Percentiles rank a stretch among this genome's conserved stretches.
Evolutionary conservation across 306 rosid species (phyloP).

Genomic region (Rubus idaeus): DNA sequence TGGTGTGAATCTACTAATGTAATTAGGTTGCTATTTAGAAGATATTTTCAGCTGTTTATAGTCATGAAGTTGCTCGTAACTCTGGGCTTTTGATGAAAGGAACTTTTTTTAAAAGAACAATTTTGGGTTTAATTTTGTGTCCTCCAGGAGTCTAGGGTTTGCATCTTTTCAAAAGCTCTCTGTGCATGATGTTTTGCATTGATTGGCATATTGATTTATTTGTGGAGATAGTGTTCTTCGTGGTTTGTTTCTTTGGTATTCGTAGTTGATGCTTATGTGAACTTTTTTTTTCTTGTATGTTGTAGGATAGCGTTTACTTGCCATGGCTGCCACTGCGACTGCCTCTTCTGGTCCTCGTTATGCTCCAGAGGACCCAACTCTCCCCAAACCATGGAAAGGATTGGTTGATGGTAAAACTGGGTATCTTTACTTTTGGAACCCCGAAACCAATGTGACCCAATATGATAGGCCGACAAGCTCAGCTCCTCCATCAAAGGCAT

Average conservation of each 20-base stretch:
- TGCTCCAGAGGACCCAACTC: constrained; percentile 94
- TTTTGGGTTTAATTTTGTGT: background rate
- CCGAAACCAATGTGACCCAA: constrained; percentile 94
- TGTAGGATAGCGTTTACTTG: constrained; percentile 39
- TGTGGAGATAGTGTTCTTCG: background rate
- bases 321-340: constrained; percentile 85
- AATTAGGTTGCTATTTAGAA: background rate
- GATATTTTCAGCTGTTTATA: background rate
- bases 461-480: constrained; percentile 73
- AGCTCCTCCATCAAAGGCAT: constrained; percentile 47
- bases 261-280: background rate
- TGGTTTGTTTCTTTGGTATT: background rate
- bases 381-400: constrained; percentile 95
- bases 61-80: background rate
- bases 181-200: background rate
- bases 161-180: background rate
- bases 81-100: background rate
- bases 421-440: constrained; percentile 97
- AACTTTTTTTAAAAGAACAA: background rate
- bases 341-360: constrained; percentile 83
- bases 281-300: constrained; percentile 1
- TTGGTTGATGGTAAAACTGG: constrained; percentile 99
- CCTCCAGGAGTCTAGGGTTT: too few relatives aligned
- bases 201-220: too few relatives aligned
- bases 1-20: background rate